These are phyloP conservation scores for Trypanosoma rangeli DNA, from an alignment of 208 protist genomes.

Conservation along the genomic window DNA sequence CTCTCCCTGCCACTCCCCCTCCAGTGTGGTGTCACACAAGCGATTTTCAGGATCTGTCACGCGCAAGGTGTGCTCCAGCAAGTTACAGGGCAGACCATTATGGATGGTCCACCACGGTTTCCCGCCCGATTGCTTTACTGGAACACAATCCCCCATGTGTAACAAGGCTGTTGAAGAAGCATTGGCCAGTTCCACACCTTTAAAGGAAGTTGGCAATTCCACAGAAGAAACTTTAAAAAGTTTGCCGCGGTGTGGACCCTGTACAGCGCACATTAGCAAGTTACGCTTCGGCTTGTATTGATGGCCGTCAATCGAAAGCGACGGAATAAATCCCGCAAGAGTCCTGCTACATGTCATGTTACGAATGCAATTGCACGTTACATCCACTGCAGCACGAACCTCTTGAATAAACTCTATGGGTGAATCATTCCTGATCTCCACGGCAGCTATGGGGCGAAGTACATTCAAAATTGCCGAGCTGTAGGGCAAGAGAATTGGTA, in stretches of 20 bases:
- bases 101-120: constrained; percentile 56
- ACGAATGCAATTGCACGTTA: constrained; percentile 42
- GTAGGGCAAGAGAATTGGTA: constrained; percentile 57
- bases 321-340: constrained; percentile 69
- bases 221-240: constrained; percentile 21
- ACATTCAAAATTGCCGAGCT: constrained; percentile 52
- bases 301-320: constrained; percentile 44
- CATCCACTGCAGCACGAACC: constrained; percentile 61
- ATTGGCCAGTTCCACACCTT: constrained; percentile 7
- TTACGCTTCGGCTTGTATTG: constrained; percentile 48
- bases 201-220: constrained; percentile 3
- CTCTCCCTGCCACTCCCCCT: constrained; percentile 78
- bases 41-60: constrained; percentile 33
- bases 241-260: constrained; percentile 25
- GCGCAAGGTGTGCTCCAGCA: constrained; percentile 79
- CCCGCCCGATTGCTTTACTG: constrained; percentile 74
- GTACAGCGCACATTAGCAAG: constrained; percentile 51
- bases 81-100: constrained; percentile 80
- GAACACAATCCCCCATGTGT: constrained; percentile 46
- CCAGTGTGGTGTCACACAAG: constrained; percentile 41
- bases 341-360: constrained; percentile 30
- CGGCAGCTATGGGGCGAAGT: constrained; percentile 64
- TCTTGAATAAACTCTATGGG: constrained; percentile 73
- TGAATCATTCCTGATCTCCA: constrained; percentile 74
- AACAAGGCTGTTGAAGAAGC: constrained; percentile 2